Base-by-base conservation (phyloP, 441 rosid species). In the Erysimum cheiri region DNA sequence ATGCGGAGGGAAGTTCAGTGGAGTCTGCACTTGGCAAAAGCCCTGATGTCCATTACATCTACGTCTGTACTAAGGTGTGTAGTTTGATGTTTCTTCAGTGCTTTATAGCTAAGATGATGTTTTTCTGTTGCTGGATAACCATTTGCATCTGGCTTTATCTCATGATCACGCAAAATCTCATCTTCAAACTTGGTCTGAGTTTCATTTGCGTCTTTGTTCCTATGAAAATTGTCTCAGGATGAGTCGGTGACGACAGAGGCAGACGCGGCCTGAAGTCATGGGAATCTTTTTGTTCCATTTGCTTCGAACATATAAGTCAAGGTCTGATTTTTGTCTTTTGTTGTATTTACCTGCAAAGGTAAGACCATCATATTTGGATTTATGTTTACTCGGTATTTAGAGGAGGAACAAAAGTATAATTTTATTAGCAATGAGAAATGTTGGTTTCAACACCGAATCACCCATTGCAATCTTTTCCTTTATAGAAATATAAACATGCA, bases 31-130 rank as follows among this genome's bases (percentile, higher is more conserved):
- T 92, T 49, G 95, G 96, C 55, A 83, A 79, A 70, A 85, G 77
- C 71, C 88, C 92, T 37, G 93, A 90, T 15, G 87, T 92, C 59
- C 96, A 92, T 73, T 90, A 83, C 77, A 85, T 92, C 40, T 92
- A 92, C 29, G 77, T 88, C 71, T 89, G 96, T 75, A 74, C 77
- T 52, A 92, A 89, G 97, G 97, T 92, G 24, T 47, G 84, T 74
- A 31, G 53, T 55, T 63, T 67, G 33, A 77, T 69, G 56, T 48
- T 14, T 11, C 54, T 39, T 8, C 41, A 50, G 8, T 28, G 48
- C 43, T 17, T 60, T 64, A 15, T 54, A 24, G 60, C 37, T 40
- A 57, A 36, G 15, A 46, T 63, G 15, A 64, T 55, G 43, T 13
- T 67, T 43, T 57, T 47, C 49, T 61, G 13, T 32, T 24, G 55